Evolutionary conservation across 768 basidiomycete genomes (phyloP).

Genomic region (Trametes coccinea): DNA sequence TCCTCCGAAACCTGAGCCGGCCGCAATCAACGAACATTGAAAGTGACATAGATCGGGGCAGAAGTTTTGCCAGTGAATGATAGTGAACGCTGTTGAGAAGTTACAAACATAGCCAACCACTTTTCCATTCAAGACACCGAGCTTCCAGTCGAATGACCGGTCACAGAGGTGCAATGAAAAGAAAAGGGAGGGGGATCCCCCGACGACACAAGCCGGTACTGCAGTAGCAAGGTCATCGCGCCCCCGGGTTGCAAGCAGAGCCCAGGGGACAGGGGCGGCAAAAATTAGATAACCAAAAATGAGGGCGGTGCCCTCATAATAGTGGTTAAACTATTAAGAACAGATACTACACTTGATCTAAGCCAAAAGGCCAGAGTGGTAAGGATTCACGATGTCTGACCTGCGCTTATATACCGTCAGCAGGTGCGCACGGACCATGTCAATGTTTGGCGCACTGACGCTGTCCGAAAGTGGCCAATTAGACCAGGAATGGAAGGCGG

Average conservation of each 20-base stretch:
- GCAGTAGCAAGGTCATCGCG: slow-evolving; percentile 33
- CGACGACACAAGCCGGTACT: slow-evolving; percentile 33
- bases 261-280: slow-evolving; percentile 26
- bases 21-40: too few species aligned
- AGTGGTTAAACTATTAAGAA: slow-evolving; percentile 50
- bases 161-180: slow-evolving; percentile 18
- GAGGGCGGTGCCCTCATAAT: slow-evolving; percentile 13
- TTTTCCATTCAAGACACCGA: slow-evolving; percentile 7
- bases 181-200: slow-evolving; percentile 28
- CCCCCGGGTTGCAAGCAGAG: slow-evolving; percentile 32
- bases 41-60: too few species aligned
- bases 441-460: background rate
- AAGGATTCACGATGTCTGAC: slow-evolving; percentile 27
- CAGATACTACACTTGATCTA: slow-evolving; percentile 81
- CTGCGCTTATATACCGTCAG: slow-evolving; percentile 2
- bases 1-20: too few species aligned
- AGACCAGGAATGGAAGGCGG: slow-evolving; percentile 6
- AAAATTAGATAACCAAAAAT: slow-evolving; percentile 25
- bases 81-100: too few species aligned
- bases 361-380: slow-evolving; percentile 67
- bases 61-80: too few species aligned
- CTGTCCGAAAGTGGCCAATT: background rate
- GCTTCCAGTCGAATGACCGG: slow-evolving; percentile 17
- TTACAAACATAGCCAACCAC: background rate
- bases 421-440: slow-evolving; percentile 18